phyloP scores from a whole-genome alignment of 2,329 filamentous ascomycete genomes.

The Fusarium dimerum region DNA sequence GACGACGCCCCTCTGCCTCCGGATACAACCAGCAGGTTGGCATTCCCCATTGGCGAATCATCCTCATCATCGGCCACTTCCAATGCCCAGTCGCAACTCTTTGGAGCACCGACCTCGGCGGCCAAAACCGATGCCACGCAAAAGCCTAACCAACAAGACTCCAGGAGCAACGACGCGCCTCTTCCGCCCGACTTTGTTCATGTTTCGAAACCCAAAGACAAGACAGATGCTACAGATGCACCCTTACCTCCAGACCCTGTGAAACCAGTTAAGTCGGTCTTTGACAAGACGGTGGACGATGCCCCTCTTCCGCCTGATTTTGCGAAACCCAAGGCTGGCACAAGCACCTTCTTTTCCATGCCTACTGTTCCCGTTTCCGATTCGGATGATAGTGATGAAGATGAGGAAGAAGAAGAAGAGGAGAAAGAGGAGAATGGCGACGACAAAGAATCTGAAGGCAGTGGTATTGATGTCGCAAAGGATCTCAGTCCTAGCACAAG shows the following conservation, averaged over 20 bases:
- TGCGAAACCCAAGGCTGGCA: conserved; percentile 32
- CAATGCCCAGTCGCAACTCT: conserved; percentile 31
- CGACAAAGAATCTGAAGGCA: conserved; percentile 56
- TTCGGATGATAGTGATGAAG: conserved; percentile 44
- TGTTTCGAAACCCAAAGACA: conserved; percentile 16
- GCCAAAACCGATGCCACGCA: conserved; percentile 29
- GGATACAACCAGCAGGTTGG: conserved; percentile 55
- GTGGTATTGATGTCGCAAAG: conserved; percentile 65
- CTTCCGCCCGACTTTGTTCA: conserved; percentile 36
- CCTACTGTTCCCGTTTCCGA: conserved; percentile 38
- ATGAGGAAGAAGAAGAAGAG: conserved; percentile 39
- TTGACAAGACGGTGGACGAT: conserved; percentile 32
- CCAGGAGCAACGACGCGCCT: conserved; percentile 28
- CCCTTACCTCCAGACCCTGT: conserved; percentile 16
- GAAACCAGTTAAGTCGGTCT: conserved; percentile 14
- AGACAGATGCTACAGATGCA: conserved; percentile 7
- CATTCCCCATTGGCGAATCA: conserved; percentile 51
- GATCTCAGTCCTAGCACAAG: conserved; percentile 57
- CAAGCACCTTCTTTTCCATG: conserved; percentile 32
- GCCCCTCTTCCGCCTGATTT: conserved; percentile 44
- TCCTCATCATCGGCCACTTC: conserved; percentile 53
- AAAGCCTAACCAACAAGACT: conserved; percentile 18
- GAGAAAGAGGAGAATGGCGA: conserved; percentile 45
- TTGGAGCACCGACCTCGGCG: conserved; percentile 31
- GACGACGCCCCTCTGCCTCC: conserved; percentile 51